Evolutionary conservation across 2,329 filamentous ascomycete species (phyloP), one percentile per base, ranked within the genome.

Genomic region (Aspergillus neoniger): DNA sequence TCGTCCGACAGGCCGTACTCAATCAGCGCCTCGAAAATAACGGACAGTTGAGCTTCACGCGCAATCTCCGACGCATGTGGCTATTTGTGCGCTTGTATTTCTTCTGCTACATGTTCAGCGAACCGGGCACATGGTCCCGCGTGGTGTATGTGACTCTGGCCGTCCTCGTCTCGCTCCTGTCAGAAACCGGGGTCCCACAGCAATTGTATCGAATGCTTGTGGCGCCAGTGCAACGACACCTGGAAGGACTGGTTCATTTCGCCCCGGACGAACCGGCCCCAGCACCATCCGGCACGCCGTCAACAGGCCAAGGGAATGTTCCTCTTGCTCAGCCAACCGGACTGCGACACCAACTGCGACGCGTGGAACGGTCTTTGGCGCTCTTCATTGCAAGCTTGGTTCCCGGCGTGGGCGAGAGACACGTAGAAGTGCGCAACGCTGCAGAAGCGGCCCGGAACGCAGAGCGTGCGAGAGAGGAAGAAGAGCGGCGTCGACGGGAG

Each of bases 371-470:
- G 39, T 82, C 82, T 1, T 68, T 85, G 43, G 84, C 84, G n/a
- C 75, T 88, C n/a, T 86, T 88, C 61, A 70, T 88, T 36, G 86
- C 85, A 0, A 87, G 83, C 71, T 69, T 88, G 53, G 82, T 86
- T 69, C 86, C 86, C 0, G 86, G 86, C 0, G 79, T 88, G 25
- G 86, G 86, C 0, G 86, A 88, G 69, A 77, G 84, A 7, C 84
- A 86, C 69, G 83, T 88, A 14, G 77, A 81, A 63, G 85, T 83
- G 25, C 78, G 83, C 60, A 81, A 84, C 65, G 81, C 82, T 56
- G 78, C 82, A 15, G 79, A 82, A 63, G 77, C 77, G 17, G 72
- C 69, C 50, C 67, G 66, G 15, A 68, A 72, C 60, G 69, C 70
- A 15, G 68, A 73, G 59, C 66, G 70, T 23, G 67, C 60, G 19